Conservation (phyloP, 202 grass and related monocot genomes). For the Setaria italica region DNA sequence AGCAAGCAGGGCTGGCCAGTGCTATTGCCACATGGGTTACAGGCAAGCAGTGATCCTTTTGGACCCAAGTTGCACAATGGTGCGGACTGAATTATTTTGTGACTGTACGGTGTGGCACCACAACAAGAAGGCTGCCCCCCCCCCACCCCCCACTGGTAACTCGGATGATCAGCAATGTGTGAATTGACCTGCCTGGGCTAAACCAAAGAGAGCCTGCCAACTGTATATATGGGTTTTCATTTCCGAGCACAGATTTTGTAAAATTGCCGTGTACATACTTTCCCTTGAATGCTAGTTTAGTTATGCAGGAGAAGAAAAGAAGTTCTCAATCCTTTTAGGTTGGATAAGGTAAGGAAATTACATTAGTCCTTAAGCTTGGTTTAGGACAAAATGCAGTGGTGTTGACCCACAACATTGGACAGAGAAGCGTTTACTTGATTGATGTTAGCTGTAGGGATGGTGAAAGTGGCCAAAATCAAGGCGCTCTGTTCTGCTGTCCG, state of each 20-base stretch:
- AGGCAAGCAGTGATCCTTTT: constrained; percentile 22
- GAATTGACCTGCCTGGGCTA: constrained; percentile 40
- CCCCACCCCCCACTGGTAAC: neutral
- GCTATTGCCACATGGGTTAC: constrained; percentile 39
- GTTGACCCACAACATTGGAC: constrained; percentile 2
- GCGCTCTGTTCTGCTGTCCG: neutral
- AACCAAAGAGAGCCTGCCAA: constrained; percentile 44
- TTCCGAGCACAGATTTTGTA: constrained; percentile 57
- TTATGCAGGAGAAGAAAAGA: constrained; percentile 33
- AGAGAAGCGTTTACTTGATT: constrained; percentile 24
- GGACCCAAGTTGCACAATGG: constrained; percentile 51
- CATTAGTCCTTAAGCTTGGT: constrained; percentile 9
- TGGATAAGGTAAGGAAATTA: constrained; percentile 38
- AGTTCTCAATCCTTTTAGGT: constrained; percentile 19
- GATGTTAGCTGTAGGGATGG: constrained; percentile 47
- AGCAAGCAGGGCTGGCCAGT: constrained; percentile 26
- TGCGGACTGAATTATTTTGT: constrained; percentile 35
- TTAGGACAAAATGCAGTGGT: constrained; percentile 19
- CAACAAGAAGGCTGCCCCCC: constrained; percentile 2
- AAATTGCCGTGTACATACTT: constrained; percentile 75
- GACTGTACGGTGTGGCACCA: constrained; percentile 33
- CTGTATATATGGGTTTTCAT: constrained; percentile 55
- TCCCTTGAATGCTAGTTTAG: constrained; percentile 58
- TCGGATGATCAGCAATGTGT: constrained; percentile 41
- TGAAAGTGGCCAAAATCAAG: constrained; percentile 31